phyloP scores from a whole-genome alignment of 306 rosid species.

The Prunus mira region DNA sequence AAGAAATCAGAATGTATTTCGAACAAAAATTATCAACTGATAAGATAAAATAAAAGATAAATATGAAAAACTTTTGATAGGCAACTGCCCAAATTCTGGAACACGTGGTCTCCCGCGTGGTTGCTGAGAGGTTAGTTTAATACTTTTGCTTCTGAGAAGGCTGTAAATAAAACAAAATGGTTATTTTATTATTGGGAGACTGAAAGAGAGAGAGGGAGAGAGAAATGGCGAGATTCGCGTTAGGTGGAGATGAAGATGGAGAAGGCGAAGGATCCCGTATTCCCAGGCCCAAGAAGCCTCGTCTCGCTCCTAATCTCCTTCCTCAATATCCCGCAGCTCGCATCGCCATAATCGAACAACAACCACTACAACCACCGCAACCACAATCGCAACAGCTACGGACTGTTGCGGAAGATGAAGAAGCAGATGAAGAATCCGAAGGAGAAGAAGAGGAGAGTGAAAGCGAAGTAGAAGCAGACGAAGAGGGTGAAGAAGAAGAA shows the following conservation, averaged over 20 bases:
- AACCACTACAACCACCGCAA: neutral
- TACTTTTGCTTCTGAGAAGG: too few species aligned
- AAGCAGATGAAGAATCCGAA: neutral
- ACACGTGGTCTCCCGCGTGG: too few species aligned
- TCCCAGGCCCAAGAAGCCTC: slow-evolving; percentile 35
- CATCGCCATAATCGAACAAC: neutral
- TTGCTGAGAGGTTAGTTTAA: too few species aligned
- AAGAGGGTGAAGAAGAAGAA: neutral
- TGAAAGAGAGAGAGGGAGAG: neutral
- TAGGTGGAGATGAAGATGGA: slow-evolving; percentile 48
- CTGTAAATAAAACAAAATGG: too few species aligned
- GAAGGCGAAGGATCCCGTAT: slow-evolving; percentile 58
- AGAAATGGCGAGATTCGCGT: slow-evolving; percentile 59
- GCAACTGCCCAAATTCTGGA: too few species aligned
- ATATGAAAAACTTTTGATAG: too few species aligned
- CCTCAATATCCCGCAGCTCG: neutral
- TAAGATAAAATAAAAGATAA: too few species aligned
- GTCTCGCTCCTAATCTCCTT: slow-evolving; percentile 1
- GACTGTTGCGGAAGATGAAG: neutral
- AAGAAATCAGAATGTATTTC: too few species aligned
- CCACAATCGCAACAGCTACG: neutral
- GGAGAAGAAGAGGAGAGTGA: slow-evolving; percentile 2
- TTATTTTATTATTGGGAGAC: neutral
- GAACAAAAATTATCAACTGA: too few species aligned
- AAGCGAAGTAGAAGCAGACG: slow-evolving; percentile 5